Evolutionary conservation across 306 rosid species (phyloP).

Genomic region (Echinosophora koreensis): DNA sequence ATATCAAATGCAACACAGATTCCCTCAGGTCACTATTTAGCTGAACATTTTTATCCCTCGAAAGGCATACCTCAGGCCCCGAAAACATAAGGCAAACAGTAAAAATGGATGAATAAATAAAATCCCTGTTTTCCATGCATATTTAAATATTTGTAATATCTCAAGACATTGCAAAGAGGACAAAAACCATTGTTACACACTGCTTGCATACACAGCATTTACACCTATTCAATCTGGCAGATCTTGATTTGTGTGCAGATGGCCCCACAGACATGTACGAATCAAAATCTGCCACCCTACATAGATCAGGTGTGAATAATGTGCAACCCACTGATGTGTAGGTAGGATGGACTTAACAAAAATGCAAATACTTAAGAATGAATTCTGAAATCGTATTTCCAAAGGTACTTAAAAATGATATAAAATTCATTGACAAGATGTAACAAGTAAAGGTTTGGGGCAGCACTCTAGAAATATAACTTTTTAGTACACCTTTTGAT

Average conservation of each 20-base stretch:
- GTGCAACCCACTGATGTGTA: not conserved
- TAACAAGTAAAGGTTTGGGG: not conserved
- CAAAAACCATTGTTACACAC: not conserved
- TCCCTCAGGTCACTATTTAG: conserved; percentile 22
- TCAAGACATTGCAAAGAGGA: not conserved
- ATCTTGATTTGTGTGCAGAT: conserved; percentile 26
- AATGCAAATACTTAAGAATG: conserved; percentile 18
- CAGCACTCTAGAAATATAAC: conserved; percentile 12
- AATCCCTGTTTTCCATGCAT: conserved; percentile 20
- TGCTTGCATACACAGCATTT: conserved; percentile 7
- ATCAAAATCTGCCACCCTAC: conserved; percentile 35
- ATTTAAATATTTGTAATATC: conserved; percentile 20
- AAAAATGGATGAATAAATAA: conserved; percentile 27
- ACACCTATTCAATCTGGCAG: conserved; percentile 19
- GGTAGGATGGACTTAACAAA: conserved; percentile 7
- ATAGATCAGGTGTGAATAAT: not conserved
- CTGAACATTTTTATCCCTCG: not conserved
- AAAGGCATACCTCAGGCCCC: not conserved
- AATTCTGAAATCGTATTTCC: conserved; percentile 14
- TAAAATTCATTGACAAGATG: conserved; percentile 35
- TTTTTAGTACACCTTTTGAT: not conserved
- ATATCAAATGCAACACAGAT: conserved; percentile 31
- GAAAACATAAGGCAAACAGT: conserved; percentile 21
- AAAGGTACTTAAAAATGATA: not conserved
- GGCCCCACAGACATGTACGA: conserved; percentile 1